Evolutionary conservation across 2,329 filamentous ascomycete genomes (phyloP).

Genomic region (Ophiostoma montium): DNA sequence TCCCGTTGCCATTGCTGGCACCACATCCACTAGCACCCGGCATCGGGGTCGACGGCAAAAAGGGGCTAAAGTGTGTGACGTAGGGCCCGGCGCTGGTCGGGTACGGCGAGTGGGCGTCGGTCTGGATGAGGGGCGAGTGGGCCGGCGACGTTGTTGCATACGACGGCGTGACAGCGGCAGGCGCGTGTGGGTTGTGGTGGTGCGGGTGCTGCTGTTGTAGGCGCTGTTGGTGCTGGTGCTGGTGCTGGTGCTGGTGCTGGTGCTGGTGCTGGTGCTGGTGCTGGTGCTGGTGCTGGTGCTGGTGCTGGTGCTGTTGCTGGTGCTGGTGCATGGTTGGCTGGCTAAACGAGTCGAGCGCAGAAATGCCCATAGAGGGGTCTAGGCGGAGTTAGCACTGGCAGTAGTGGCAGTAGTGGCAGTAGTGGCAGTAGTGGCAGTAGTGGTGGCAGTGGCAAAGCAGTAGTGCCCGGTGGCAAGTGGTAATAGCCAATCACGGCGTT

Average conservation of each 20-base stretch:
- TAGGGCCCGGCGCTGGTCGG: conserved; percentile 32
- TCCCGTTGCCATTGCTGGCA: background rate
- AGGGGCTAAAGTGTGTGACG: conserved; percentile 25
- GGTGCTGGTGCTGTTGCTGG: background rate
- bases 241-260: background rate
- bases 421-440: background rate
- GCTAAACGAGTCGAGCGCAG: conserved; percentile 32
- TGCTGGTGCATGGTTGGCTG: background rate
- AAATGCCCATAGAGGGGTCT: conserved; percentile 36
- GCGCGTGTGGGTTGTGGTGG: conserved; percentile 26
- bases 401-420: conserved; percentile 8
- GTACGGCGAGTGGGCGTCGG: conserved; percentile 30
- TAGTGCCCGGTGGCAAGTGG: too few species aligned
- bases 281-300: background rate
- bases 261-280: background rate
- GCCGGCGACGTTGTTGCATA: conserved; percentile 50
- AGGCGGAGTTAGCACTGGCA: conserved; percentile 42
- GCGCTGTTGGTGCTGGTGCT: background rate
- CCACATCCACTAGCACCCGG: conserved; percentile 14
- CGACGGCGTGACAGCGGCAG: conserved; percentile 19
- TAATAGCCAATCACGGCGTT: too few species aligned
- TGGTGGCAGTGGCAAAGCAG: too few species aligned
- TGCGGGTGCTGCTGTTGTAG: background rate
- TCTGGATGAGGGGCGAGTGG: conserved; percentile 38
- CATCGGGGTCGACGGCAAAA: conserved; percentile 30